Conservation (phyloP, 2,329 filamentous ascomycete genomes). For the Calonectria multiphialidica region DNA sequence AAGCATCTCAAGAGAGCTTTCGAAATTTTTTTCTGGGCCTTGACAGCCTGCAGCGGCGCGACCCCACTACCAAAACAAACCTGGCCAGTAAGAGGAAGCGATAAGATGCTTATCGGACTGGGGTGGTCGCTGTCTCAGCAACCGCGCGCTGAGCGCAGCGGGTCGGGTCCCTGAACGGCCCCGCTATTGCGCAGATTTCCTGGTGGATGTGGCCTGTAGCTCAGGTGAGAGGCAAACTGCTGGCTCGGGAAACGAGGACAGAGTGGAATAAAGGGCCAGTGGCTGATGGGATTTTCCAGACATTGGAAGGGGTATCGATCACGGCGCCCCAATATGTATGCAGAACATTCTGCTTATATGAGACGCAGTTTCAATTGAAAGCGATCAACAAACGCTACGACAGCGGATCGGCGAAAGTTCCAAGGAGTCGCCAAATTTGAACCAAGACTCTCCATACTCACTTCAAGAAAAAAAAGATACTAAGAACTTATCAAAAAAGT, state of each 20-base stretch:
- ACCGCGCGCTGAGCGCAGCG: conserved; percentile 29
- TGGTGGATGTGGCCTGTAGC: background rate
- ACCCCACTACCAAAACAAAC: conserved; percentile 32
- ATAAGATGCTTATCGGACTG: conserved; percentile 48
- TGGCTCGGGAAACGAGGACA: background rate
- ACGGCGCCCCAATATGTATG: background rate
- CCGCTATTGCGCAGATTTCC: conserved; percentile 40
- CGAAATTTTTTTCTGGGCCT: conserved; percentile 50
- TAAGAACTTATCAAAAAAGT: no score
- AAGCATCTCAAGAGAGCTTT: conserved; percentile 42
- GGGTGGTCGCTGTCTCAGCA: conserved; percentile 49
- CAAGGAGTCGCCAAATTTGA: no score
- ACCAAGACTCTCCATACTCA: no score
- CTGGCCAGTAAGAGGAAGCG: conserved; percentile 43
- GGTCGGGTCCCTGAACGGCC: conserved; percentile 21
- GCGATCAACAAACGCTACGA: background rate
- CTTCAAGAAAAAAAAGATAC: no score
- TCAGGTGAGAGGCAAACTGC: conserved; percentile 23
- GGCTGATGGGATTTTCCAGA: background rate
- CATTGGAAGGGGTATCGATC: background rate
- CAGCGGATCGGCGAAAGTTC: no score
- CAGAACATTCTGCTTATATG: background rate
- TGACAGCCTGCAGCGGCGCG: conserved; percentile 15
- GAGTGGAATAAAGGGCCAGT: background rate
- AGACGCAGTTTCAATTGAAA: background rate